Conservation (phyloP, 768 basidiomycete species). For the Piloderma croceum region DNA sequence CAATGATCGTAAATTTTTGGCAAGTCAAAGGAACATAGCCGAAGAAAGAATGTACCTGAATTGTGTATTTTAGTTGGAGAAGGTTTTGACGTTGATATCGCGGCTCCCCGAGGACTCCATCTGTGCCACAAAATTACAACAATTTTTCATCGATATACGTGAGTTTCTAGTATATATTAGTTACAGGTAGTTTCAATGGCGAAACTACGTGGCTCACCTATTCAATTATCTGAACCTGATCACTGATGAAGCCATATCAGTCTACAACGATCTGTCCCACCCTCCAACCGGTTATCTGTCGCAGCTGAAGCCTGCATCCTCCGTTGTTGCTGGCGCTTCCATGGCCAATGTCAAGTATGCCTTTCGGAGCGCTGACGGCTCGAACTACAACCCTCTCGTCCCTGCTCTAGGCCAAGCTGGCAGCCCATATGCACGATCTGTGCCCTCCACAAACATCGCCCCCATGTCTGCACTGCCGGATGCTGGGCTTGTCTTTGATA, state of each 20-base stretch:
- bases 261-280: slow-evolving; percentile 55
- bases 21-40: no score
- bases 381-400: slow-evolving; percentile 40
- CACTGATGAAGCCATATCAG: no score
- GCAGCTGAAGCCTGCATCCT: slow-evolving; percentile 6
- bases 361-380: slow-evolving; percentile 46
- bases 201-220: no score
- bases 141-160: slow-evolving; percentile 51
- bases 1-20: slow-evolving; percentile 60
- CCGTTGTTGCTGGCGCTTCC: slow-evolving; percentile 7
- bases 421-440: slow-evolving; percentile 48
- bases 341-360: slow-evolving; percentile 26
- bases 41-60: no score
- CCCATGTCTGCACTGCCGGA: slow-evolving; percentile 45
- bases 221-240: no score
- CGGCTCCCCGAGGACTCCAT: slow-evolving; percentile 31
- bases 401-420: slow-evolving; percentile 47
- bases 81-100: slow-evolving; percentile 54
- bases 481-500: slow-evolving; percentile 33
- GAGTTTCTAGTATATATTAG: slow-evolving; percentile 22
- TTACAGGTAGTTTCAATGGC: slow-evolving; percentile 2
- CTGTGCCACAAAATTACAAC: slow-evolving; percentile 37
- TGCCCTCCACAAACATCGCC: slow-evolving; percentile 38
- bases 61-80: slow-evolving; percentile 59
- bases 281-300: slow-evolving; percentile 37